Evolutionary conservation across 352 stramenopile species (phyloP), one percentile per base, ranked within the genome.

Genomic region (Stephanocyclus meneghinianus): DNA sequence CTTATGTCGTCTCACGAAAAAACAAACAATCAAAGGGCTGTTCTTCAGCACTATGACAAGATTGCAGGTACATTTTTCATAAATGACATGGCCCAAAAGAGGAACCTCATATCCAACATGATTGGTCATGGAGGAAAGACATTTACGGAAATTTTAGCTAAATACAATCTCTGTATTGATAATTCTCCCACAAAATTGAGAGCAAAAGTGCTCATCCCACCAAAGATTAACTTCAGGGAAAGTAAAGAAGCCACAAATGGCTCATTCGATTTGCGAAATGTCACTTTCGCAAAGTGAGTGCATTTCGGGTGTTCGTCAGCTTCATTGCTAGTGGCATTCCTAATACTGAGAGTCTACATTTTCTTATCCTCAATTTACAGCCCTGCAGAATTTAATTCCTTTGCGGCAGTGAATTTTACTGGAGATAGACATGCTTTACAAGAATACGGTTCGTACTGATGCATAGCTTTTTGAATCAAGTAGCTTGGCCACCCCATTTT

Each of bases 1-100:
- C 13, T 40, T 2, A 47, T 26, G 3, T 26, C 26, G 29, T 5
- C 42, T 67, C 59, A 30, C 40, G 16, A 48, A 48, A 72, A 56
- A 32, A 56, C 15, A 42, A 18, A 13, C 42, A 30, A 56, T 35
- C 5, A 48, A 53, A 68, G 60, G 40, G 18, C 37, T 40, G 42
- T 68, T 29, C 51, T 82, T 6, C 51, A 51, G 18, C 64, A 82
- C 53, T 71, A 82, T 64, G 74, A 82, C 70, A 29, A 15, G 7
- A 70, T 64, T 65, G 74, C 68, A 59, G 74, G 74, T 30, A 69
- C 11, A 67, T 32, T 64, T 16, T 18, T 74, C 2, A 59, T 57
- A 15, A 16, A 16, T 13, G 35, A 74, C 30, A 44, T 74, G 13
- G 42, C 2, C 2, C 8, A 57, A 5, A 74, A 66, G 30, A 18